Percentiles rank a stretch among this genome's conserved stretches.
These are phyloP conservation scores for Boletus rubroflammeus DNA, from an alignment of 768 basidiomycete species.

Conservation along the genomic window DNA sequence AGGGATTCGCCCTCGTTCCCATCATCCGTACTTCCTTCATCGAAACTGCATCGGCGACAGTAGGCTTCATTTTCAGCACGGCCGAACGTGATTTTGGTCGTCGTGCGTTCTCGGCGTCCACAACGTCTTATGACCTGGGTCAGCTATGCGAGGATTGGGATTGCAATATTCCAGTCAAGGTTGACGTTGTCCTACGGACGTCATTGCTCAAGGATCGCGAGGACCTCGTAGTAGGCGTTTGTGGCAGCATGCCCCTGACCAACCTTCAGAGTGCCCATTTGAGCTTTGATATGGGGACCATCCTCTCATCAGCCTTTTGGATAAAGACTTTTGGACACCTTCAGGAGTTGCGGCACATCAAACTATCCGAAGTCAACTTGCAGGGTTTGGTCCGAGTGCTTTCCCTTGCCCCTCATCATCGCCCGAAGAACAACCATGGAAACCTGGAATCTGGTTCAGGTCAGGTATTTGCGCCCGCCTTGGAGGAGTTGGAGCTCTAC, in stretches of 20 bases:
- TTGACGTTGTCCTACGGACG: conserved; percentile 8
- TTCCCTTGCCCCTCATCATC: neutral
- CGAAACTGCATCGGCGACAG: conserved; percentile 4
- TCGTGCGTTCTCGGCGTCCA: conserved; percentile 6
- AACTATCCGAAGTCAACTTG: conserved; percentile 4
- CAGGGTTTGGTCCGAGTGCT: conserved; percentile 9
- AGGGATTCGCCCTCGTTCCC: neutral
- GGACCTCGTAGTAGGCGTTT: conserved; percentile 10
- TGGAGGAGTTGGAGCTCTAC: conserved; percentile 14
- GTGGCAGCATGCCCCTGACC: conserved; percentile 11
- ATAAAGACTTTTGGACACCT: conserved; percentile 13
- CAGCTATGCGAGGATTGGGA: conserved; percentile 16
- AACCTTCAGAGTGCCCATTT: conserved; percentile 11
- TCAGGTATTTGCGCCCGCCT: conserved; percentile 13
- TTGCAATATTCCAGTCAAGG: conserved; percentile 17
- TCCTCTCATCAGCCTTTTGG: conserved; percentile 17
- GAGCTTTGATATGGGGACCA: conserved; percentile 2
- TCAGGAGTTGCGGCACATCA: conserved; percentile 11
- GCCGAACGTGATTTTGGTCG: conserved; percentile 6
- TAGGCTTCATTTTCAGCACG: conserved; percentile 19
- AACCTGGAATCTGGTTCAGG: neutral
- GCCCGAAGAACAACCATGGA: neutral
- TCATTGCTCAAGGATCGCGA: conserved; percentile 11
- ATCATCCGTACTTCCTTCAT: conserved; percentile 12
- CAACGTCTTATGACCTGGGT: conserved; percentile 5